A percentile compares a stretch with the other conserved stretches of the same genome.
Conservation (phyloP, 2,329 filamentous ascomycete species). For the Ophiostoma pallidulum region DNA sequence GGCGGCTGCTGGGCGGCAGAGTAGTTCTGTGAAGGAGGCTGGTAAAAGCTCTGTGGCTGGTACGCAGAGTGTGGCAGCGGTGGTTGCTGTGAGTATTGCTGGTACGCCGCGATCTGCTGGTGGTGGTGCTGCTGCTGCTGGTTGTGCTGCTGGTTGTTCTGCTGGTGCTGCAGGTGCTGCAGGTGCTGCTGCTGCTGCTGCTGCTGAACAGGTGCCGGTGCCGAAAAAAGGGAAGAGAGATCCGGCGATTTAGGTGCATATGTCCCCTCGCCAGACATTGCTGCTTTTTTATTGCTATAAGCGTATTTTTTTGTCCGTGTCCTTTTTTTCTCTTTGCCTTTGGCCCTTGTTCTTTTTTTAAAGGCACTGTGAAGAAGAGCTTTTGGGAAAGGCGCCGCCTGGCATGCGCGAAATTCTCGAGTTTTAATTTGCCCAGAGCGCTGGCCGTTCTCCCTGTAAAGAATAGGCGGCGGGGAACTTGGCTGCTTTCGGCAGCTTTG, state of each 20-base stretch:
- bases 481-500: conserved; percentile 9
- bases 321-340: conserved; percentile 1
- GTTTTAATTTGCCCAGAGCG: conserved; percentile 1
- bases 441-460: too few relatives aligned
- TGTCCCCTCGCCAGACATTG: conserved; percentile 40
- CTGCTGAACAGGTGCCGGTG: conserved; percentile 21
- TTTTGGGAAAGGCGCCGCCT: background rate
- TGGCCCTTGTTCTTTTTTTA: background rate
- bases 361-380: too few relatives aligned
- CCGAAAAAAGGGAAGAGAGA: conserved; percentile 45
- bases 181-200: conserved; percentile 18
- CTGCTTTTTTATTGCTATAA: background rate
- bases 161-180: conserved; percentile 21
- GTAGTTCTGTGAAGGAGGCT: conserved; percentile 12
- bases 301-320: background rate
- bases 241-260: conserved; percentile 52
- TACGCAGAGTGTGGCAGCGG: conserved; percentile 19
- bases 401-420: conserved; percentile 6
- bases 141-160: conserved; percentile 27
- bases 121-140: conserved; percentile 19
- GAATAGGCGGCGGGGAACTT: conserved; percentile 1
- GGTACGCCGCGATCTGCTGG: conserved; percentile 18
- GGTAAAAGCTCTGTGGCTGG: conserved; percentile 12
- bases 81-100: conserved; percentile 16
- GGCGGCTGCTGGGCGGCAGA: conserved; percentile 7